Base-by-base conservation (phyloP, 345 rosid species). In the Combretum micranthum region DNA sequence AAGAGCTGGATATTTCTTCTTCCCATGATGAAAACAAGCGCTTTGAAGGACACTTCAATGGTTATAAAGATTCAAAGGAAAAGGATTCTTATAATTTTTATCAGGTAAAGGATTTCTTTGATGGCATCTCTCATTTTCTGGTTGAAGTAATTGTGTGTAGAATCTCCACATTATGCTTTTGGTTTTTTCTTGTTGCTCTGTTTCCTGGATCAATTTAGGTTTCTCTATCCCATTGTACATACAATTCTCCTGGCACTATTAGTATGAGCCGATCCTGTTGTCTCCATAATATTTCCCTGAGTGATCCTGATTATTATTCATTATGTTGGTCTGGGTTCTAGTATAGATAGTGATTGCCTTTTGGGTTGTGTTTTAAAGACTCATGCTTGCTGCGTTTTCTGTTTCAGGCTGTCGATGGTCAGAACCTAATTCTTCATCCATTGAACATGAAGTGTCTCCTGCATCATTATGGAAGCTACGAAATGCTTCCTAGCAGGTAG, bases 371-470 rank as follows among this genome's bases (percentile, higher is more conserved):
- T 48, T 32, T 50, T 58, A 39, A 26, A 17, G 44, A 15, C 62
- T 55, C 20, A 60, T 67, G 42, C 57, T 62, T 21, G 64, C 18
- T n/a, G 53, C 42, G 13, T 57, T 75, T 45, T 70, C 53, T 70
- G 32, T 79, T 74, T 61, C 81, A 93, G 99, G 94, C 80, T 51
- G 77, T 72, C 69, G 99, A 93, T 66, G 99, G 99, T 58, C 97
- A 93, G 77, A 85, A 80, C 67, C 68, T 89, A 68, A 83, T 93
- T 76, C 85, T 93, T 69, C 97, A 89, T 52, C 74, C 91, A 11
- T 69, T 86, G 64, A 89, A 87, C 62, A 67, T 93, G 94, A 89
- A 87, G 66, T 81, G 96, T 67, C 96, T 92, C 65, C 71, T 88
- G 58, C 88, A 84, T 63, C 86, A 89, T 70, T 89, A 85, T 69